phyloP scores from a whole-genome alignment of 2,329 filamentous ascomycete genomes.

The Calcarisporium arbuscula region DNA sequence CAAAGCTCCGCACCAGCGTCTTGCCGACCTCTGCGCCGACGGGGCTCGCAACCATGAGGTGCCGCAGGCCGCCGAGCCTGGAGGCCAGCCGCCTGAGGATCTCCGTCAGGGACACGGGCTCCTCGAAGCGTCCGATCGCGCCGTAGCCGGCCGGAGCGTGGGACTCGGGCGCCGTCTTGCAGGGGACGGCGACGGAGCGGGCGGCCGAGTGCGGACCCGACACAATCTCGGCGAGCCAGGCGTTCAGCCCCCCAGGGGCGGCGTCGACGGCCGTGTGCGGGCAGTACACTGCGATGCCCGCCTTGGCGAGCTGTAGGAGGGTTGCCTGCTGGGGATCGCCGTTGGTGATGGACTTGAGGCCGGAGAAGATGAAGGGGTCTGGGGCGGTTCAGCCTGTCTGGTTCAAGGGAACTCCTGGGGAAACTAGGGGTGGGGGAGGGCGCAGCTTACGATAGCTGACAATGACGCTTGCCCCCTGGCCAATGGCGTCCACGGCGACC shows the following conservation, averaged over 20 bases:
- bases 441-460: constrained; percentile 72
- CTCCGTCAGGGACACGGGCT: constrained; percentile 30
- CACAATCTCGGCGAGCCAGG: constrained; percentile 88
- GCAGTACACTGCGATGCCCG: constrained; percentile 90
- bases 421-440: no score
- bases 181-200: constrained; percentile 40
- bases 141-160: constrained; percentile 48
- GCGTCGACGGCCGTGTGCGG: constrained; percentile 95
- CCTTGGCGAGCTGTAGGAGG: constrained; percentile 72
- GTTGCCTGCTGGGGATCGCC: constrained; percentile 81
- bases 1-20: constrained; percentile 58
- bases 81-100: constrained; percentile 53
- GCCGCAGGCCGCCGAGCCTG: constrained; percentile 57
- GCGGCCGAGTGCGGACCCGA: constrained; percentile 42
- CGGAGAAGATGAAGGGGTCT: constrained; percentile 96
- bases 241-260: constrained; percentile 75
- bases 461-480: constrained; percentile 67
- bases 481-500: constrained; percentile 86
- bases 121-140: constrained; percentile 37
- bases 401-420: no score
- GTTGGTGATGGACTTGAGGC: constrained; percentile 81
- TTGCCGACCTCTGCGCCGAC: constrained; percentile 38
- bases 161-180: constrained; percentile 33
- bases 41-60: constrained; percentile 43
- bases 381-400: constrained; percentile 9